A percentile compares a stretch with the other conserved stretches of the same genome.
These are phyloP conservation scores for Tremellales sp. DNA, from an alignment of 1,284 basidiomycete species.

Conservation along the genomic window DNA sequence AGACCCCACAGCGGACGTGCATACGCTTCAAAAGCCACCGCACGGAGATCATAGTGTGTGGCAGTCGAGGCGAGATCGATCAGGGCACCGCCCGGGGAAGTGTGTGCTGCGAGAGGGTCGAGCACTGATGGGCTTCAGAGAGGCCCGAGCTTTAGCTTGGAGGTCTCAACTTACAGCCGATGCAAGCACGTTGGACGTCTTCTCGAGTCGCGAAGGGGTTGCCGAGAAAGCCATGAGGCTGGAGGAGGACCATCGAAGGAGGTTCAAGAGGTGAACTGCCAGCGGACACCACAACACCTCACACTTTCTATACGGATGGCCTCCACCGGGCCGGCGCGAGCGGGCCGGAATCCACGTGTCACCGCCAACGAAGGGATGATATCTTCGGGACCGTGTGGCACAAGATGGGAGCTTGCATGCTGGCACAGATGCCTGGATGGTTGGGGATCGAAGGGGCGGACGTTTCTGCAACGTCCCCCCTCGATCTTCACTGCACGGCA, in stretches of 20 bases:
- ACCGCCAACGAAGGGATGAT: no score
- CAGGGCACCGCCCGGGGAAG: constrained; percentile 66
- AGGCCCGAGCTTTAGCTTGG: neutral
- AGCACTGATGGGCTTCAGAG: constrained; percentile 49
- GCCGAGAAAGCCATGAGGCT: constrained; percentile 28
- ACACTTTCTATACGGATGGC: no score
- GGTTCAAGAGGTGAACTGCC: no score
- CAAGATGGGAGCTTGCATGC: no score
- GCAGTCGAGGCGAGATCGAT: constrained; percentile 67
- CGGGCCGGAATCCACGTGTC: no score
- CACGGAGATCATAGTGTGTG: constrained; percentile 69
- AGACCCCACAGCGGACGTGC: constrained; percentile 73
- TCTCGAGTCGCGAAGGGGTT: constrained; percentile 61
- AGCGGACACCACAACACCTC: no score
- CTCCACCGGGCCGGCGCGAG: no score
- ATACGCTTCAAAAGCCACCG: constrained; percentile 71
- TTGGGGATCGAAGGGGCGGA: no score
- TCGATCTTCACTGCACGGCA: no score
- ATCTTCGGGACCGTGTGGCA: no score
- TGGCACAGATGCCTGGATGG: no score
- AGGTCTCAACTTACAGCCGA: constrained; percentile 39
- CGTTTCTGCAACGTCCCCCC: no score
- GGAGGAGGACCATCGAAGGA: constrained; percentile 31
- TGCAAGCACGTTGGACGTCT: constrained; percentile 59
- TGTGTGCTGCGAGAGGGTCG: constrained; percentile 63